Percentiles rank a stretch among this genome's conserved stretches.
These are phyloP conservation scores for Petunia axillaris DNA, from an alignment of 257 asterid species.

Conservation along the genomic window DNA sequence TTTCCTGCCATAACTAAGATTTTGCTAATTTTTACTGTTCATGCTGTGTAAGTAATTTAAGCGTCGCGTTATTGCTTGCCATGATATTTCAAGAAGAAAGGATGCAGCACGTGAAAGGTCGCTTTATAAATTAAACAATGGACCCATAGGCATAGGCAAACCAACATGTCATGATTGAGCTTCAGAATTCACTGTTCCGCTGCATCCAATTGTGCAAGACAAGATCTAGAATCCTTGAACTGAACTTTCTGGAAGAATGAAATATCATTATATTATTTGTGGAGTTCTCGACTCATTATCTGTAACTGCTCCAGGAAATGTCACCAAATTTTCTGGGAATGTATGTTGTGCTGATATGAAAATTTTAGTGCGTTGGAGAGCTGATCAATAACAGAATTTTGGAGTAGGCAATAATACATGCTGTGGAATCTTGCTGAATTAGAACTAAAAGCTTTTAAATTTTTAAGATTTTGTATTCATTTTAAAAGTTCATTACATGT, in stretches of 20 bases:
- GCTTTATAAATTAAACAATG: background rate
- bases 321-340: background rate
- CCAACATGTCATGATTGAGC: conserved; percentile 12
- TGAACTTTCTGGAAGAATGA: background rate
- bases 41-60: background rate
- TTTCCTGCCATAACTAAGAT: conserved; percentile 3
- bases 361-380: background rate
- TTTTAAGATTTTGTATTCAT: conserved; percentile 6
- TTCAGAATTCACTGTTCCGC: background rate
- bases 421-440: conserved; percentile 8
- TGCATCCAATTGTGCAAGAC: background rate
- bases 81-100: background rate
- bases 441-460: background rate
- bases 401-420: background rate
- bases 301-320: background rate
- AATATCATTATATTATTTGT: conserved; percentile 1
- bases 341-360: background rate
- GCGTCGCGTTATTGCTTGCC: background rate
- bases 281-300: background rate
- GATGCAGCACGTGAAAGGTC: conserved; percentile 8
- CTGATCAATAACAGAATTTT: background rate
- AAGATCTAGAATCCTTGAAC: conserved; percentile 1
- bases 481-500: background rate
- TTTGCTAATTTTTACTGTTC: background rate
- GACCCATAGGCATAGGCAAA: background rate